Evolutionary conservation across 495 filamentous ascomycete genomes (phyloP), one percentile per base, ranked within the genome.

Genomic region (Immersiella caudata): DNA sequence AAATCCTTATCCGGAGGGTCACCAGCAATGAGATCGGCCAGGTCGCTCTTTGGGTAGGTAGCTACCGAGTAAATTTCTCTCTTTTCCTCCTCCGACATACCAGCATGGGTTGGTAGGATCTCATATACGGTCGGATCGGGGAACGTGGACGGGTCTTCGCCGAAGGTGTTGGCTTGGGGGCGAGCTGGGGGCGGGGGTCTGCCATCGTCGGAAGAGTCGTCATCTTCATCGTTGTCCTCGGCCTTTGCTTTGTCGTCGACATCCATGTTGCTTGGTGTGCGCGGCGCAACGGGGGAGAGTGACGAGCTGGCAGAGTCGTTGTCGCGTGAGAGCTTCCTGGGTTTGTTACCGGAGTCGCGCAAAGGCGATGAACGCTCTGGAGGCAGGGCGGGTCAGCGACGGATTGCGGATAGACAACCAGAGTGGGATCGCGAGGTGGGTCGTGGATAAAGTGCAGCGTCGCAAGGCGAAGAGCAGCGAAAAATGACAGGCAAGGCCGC

Each of bases 91-190:
- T 93, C 88, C 4, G 85, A 85, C 88, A 94, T 96, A 51, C 84
- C 88, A 3, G 86, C 82, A 6, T 82, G 85, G 9, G 93, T 81
- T 0, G 90, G 84, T 16, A 90, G 89, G 65, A 99, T 97, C 64
- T 98, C 90, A 78, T 99, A 99, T 58, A 97, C 84, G 46, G 94
- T 97, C 0, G 94, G 93, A 73, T 99, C 95, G 70, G 93, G 90
- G 70, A 93, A 97, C 21, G 88, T 91, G n/a, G 91, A 88, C 0
- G 94, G 94, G 73, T 97, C 93, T 12, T 95, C 89, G 49, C 94
- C 94, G 72, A 99, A 97, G 1, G 91, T 90, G 71, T 96, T 81
- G 65, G 77, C 88, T 65, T 93, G 88, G 27, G 92, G 86, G 25
- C 92, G 81, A 27, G 91, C 85, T 22, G 91, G 88, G 14, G 89